Conservation (phyloP, 805 yeast species). For the Yamadazyma endophytica region DNA sequence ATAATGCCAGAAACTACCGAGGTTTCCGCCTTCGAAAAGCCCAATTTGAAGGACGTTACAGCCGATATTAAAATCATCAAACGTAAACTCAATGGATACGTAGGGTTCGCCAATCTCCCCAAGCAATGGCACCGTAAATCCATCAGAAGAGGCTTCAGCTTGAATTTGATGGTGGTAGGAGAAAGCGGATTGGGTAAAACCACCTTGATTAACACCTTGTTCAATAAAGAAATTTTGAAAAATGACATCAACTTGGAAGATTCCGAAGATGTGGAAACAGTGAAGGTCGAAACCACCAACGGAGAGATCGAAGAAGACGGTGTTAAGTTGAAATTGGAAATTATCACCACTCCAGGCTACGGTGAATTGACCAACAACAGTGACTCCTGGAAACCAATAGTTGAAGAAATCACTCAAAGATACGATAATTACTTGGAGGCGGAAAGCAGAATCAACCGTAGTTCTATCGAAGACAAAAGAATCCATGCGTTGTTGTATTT, state of each 20-base stretch:
- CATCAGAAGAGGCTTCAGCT: constrained; percentile 80
- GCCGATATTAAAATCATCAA: constrained; percentile 60
- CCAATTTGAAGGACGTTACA: constrained; percentile 5
- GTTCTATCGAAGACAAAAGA: constrained; percentile 70
- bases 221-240: constrained; percentile 41
- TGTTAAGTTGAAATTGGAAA: constrained; percentile 77
- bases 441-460: constrained; percentile 79
- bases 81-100: constrained; percentile 85
- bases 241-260: constrained; percentile 14
- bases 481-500: constrained; percentile 92
- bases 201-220: constrained; percentile 86
- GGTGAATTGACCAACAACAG: constrained; percentile 77
- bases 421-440: constrained; percentile 86
- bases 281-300: constrained; percentile 22
- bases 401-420: constrained; percentile 81
- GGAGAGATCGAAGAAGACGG: constrained; percentile 79
- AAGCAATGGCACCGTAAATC: constrained; percentile 98
- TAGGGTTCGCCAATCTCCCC: constrained; percentile 96
- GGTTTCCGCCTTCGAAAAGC: constrained; percentile 11
- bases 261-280: constrained; percentile 33
- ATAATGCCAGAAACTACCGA: constrained; percentile 15
- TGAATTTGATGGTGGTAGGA: constrained; percentile 87
- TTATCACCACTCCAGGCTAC: constrained; percentile 89
- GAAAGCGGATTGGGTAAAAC: constrained; percentile 91
- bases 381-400: constrained; percentile 82